phyloP scores from a whole-genome alignment of 139 green algal genomes.

The Chlamydomonas eustigma region DNA sequence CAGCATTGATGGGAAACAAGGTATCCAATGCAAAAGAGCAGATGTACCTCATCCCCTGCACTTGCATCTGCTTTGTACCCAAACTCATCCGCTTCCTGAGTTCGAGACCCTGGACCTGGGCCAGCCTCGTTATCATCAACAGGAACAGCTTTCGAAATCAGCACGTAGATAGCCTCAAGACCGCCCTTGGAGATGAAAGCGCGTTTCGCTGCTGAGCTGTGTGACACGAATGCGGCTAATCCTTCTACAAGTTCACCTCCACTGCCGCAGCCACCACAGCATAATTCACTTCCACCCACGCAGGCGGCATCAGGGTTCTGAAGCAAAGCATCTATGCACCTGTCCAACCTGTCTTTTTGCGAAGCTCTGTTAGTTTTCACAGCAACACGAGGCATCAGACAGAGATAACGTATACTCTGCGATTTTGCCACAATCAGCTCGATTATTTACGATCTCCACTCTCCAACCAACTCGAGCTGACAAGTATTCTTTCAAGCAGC shows the following conservation, averaged over 20 bases:
- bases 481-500: too few species aligned
- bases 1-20: too few species aligned
- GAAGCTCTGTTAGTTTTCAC: neutral
- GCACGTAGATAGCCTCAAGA: neutral
- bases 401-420: too few species aligned
- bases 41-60: neutral
- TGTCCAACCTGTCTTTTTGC: conserved; percentile 2
- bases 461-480: too few species aligned
- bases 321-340: conserved; percentile 7
- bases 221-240: neutral
- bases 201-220: conserved; percentile 12
- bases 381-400: neutral
- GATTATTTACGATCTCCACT: too few species aligned
- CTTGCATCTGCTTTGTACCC: neutral
- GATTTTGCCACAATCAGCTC: too few species aligned
- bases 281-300: conserved; percentile 8
- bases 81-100: neutral
- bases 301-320: conserved; percentile 16
- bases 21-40: too few species aligned
- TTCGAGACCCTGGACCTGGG: neutral
- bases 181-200: conserved; percentile 8
- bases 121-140: neutral
- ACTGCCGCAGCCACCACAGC: conserved; percentile 10
- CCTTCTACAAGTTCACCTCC: conserved; percentile 15
- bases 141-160: neutral